phyloP scores from a whole-genome alignment of 352 stramenopile species.

The Pythium dissimile region DNA sequence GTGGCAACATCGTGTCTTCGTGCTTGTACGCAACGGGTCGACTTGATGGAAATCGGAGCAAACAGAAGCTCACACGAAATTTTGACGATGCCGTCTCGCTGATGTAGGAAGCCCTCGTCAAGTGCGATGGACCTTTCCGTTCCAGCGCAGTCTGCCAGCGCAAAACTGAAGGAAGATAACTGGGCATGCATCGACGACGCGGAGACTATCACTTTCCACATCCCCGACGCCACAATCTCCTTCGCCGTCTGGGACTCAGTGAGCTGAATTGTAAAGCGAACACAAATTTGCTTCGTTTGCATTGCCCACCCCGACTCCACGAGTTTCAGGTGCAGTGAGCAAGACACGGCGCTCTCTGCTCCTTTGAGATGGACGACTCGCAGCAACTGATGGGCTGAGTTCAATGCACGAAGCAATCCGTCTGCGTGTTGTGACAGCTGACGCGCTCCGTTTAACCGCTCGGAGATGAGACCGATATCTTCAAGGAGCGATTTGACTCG shows the following conservation, averaged over 20 bases:
- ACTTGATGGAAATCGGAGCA: not conserved
- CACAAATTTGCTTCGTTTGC: constrained; percentile 3
- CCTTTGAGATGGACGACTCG: constrained; percentile 12
- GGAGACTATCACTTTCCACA: constrained; percentile 13
- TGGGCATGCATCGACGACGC: not conserved
- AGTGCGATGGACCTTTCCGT: constrained; percentile 3
- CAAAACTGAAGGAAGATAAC: constrained; percentile 11
- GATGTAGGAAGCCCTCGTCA: constrained; percentile 14
- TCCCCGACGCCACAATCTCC: not conserved
- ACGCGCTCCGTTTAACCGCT: not conserved
- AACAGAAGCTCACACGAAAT: constrained; percentile 17
- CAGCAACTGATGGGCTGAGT: constrained; percentile 46
- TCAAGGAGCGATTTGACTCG: constrained; percentile 14
- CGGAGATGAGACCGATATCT: constrained; percentile 10
- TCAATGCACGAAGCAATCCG: constrained; percentile 30
- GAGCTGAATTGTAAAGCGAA: constrained; percentile 4
- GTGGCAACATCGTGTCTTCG: too few relatives aligned
- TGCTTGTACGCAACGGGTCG: not conserved
- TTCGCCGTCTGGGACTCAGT: not conserved
- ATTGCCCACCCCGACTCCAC: constrained; percentile 9
- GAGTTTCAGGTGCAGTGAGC: constrained; percentile 5
- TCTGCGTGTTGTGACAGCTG: constrained; percentile 36
- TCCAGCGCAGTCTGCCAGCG: constrained; percentile 8
- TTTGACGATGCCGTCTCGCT: constrained; percentile 3
- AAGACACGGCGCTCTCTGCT: not conserved